Percentiles rank a stretch among this genome's conserved stretches.
Evolutionary conservation across 2,329 filamentous ascomycete species (phyloP).

Genomic region (Cladophialophora carrionii): DNA sequence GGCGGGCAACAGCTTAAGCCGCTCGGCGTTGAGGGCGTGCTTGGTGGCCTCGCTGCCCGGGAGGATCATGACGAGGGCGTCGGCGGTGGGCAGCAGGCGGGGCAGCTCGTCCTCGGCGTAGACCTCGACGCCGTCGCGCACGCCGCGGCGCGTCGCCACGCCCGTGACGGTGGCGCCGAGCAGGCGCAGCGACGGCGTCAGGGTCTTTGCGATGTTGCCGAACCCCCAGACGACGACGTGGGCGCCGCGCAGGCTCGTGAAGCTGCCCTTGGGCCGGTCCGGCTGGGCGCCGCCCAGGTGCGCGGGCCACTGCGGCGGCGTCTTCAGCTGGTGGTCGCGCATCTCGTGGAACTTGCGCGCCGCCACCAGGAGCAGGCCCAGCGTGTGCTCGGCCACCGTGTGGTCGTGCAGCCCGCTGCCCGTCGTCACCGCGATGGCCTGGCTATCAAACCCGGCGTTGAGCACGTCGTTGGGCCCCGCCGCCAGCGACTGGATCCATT

Average conservation of each 20-base stretch:
- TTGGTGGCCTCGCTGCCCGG: constrained; percentile 61
- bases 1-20: constrained; percentile 58
- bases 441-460: constrained; percentile 61
- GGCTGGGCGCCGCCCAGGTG: constrained; percentile 63
- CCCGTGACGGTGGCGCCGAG: constrained; percentile 64
- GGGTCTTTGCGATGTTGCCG: constrained; percentile 67
- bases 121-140: constrained; percentile 63
- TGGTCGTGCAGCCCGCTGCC: constrained; percentile 67
- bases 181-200: constrained; percentile 58
- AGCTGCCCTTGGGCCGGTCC: constrained; percentile 53
- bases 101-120: constrained; percentile 59
- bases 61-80: constrained; percentile 70
- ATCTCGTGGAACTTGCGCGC: constrained; percentile 36
- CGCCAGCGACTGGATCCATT: constrained; percentile 69
- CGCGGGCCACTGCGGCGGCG: constrained; percentile 57
- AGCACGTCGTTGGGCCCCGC: constrained; percentile 69
- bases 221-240: constrained; percentile 66
- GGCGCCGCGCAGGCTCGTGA: constrained; percentile 64
- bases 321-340: constrained; percentile 63
- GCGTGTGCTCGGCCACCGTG: constrained; percentile 67
- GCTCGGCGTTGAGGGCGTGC: constrained; percentile 59
- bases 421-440: constrained; percentile 59
- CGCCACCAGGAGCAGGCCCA: constrained; percentile 52
- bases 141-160: constrained; percentile 60
- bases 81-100: constrained; percentile 60